Percentiles rank a stretch among this genome's conserved stretches.
These are phyloP conservation scores for Trichosporon inkin DNA, from an alignment of 1,284 basidiomycete species.

Conservation along the genomic window DNA sequence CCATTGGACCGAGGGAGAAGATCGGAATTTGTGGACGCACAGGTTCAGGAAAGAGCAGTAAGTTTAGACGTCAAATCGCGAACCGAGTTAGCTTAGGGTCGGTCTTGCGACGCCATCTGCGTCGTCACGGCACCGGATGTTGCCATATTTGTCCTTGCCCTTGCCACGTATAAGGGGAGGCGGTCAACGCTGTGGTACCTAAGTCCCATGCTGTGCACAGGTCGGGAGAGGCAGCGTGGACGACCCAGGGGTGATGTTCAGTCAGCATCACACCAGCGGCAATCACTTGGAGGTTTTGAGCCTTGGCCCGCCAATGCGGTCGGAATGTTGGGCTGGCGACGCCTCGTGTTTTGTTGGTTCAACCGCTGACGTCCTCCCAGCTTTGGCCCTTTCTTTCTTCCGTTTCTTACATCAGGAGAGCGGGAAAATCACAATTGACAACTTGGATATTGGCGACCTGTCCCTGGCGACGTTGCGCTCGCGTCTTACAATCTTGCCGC, in stretches of 20 bases:
- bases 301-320: neutral
- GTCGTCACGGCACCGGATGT: neutral
- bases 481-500: conserved; percentile 55
- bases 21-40: conserved; percentile 57
- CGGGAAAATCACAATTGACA: conserved; percentile 52
- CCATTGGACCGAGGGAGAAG: conserved; percentile 53
- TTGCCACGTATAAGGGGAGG: neutral
- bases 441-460: conserved; percentile 53
- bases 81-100: neutral
- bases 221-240: too few species aligned
- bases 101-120: neutral
- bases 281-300: neutral
- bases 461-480: conserved; percentile 53
- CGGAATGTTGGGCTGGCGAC: conserved; percentile 7
- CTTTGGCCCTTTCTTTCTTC: conserved; percentile 53
- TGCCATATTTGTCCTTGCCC: neutral
- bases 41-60: conserved; percentile 47
- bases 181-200: neutral
- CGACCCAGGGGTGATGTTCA: neutral
- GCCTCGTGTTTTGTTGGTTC: neutral
- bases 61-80: neutral
- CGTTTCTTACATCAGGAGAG: conserved; percentile 52
- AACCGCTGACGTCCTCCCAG: conserved; percentile 14
- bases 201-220: neutral
- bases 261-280: neutral